phyloP scores from a whole-genome alignment of 2,329 filamentous ascomycete genomes.

The Arachnomyces sp. region DNA sequence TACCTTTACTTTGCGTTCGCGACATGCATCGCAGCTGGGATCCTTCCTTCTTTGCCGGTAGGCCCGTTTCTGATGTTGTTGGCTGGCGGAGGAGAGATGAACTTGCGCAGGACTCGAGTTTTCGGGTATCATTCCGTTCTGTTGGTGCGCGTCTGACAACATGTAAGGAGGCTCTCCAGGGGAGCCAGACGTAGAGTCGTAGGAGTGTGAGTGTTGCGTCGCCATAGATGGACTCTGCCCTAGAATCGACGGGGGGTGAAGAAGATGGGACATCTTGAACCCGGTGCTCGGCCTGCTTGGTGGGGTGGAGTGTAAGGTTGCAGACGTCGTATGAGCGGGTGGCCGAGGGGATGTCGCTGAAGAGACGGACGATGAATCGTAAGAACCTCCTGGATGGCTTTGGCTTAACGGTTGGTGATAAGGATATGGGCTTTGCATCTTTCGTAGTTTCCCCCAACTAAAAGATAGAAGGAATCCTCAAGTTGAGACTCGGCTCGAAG shows the following conservation, averaged over 20 bases:
- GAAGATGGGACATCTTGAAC: conserved; percentile 34
- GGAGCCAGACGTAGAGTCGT: conserved; percentile 33
- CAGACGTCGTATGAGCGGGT: conserved; percentile 11
- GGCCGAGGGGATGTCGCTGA: conserved; percentile 20
- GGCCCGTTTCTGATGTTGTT: conserved; percentile 78
- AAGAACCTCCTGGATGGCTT: conserved; percentile 13
- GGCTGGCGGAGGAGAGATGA: conserved; percentile 38
- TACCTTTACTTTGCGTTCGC: conserved; percentile 68
- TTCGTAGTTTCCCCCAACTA: not conserved
- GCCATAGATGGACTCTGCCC: conserved; percentile 16
- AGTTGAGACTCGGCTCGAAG: no score
- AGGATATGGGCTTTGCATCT: conserved; percentile 29
- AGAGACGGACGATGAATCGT: conserved; percentile 30
- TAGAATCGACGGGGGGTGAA: conserved; percentile 30
- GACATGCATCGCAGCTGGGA: conserved; percentile 93
- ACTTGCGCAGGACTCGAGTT: conserved; percentile 20
- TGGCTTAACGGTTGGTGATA: conserved; percentile 21
- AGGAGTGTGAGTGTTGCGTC: conserved; percentile 30
- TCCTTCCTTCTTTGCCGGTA: conserved; percentile 94
- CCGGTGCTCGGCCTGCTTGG: conserved; percentile 33
- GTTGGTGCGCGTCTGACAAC: conserved; percentile 25
- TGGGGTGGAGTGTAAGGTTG: conserved; percentile 27
- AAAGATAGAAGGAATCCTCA: not conserved
- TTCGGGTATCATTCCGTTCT: conserved; percentile 36
- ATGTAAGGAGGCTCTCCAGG: conserved; percentile 30